phyloP scores from a whole-genome alignment of 2,329 filamentous ascomycete species.

The Graphilbum sp. region DNA sequence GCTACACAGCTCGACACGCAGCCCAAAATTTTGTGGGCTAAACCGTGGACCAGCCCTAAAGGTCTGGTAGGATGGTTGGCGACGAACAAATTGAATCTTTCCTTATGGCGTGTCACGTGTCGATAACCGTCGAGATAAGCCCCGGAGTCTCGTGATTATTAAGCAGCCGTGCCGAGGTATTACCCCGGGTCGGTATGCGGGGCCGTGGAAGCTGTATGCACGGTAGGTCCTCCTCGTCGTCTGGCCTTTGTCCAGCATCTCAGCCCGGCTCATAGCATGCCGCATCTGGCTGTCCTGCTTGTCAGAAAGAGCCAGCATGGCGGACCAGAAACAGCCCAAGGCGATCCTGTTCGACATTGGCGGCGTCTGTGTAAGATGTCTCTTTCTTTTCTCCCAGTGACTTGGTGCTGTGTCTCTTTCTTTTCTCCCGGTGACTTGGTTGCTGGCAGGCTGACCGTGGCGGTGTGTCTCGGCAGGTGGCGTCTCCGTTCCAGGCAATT shows the following conservation, averaged over 20 bases:
- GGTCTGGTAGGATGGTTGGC: constrained; percentile 15
- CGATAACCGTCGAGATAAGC: no score
- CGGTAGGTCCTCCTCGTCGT: background rate
- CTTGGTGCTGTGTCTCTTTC: no score
- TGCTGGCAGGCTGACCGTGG: no score
- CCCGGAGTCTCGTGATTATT: no score
- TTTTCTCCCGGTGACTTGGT: no score
- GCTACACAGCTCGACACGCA: constrained; percentile 3
- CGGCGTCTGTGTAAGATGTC: constrained; percentile 90
- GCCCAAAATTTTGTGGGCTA: constrained; percentile 19
- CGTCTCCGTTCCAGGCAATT: constrained; percentile 85
- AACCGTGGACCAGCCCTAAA: constrained; percentile 21
- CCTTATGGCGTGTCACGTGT: background rate
- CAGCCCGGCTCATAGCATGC: no score
- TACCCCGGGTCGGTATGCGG: no score
- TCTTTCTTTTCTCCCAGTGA: no score
- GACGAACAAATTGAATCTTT: constrained; percentile 10
- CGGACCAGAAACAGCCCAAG: constrained; percentile 38
- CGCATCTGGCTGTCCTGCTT: no score
- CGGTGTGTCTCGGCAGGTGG: no score
- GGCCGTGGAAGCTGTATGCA: no score
- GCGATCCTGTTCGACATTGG: constrained; percentile 89
- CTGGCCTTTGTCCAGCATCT: background rate
- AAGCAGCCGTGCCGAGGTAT: no score
- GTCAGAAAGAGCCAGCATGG: constrained; percentile 17